Evolutionary conservation across 1,284 basidiomycete genomes (phyloP), one percentile per base, ranked within the genome.

Genomic region (Puccinia polysora): DNA sequence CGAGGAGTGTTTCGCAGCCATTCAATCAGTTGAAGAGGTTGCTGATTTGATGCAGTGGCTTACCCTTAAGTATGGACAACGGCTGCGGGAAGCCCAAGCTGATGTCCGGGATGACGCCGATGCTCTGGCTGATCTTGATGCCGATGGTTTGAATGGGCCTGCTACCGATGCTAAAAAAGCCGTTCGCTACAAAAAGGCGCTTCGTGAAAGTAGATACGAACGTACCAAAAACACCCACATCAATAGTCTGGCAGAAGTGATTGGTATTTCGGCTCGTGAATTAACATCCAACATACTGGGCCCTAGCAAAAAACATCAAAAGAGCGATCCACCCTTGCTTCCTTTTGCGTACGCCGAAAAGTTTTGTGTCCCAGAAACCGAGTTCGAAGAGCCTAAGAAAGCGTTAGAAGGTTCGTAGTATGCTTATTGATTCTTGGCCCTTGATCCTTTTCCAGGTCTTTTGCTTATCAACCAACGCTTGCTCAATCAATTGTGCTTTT

Each of bases 11-110:
- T 90, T 83, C 20, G 78, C 80, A 20, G 78, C 81, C 74, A 78
- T 80, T 38, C 77, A 81, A 74, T 82, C 81, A 67, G 87, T 95
- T 49, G 96, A 98, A 80, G 86, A 91, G 75, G 89, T 96, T 12
- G 88, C 90, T 0, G 96, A 99, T 78, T 86, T 90, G 20, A 88
- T 89, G 0, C 94, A 96, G 77, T 99, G 92, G 91, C 81, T 99
- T 58, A 83, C 85, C 28, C 86, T 93, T 84, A 90, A 89, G 79
- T 91, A 93, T 74, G 80, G 82, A 3, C 76, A 78, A 23, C 79
- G 81, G 74, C 77, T 75, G 82, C 78, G 87, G 87, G 78, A 85
- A 86, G 77, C 87, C 87, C 80, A 88, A 86, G 78, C 85, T 86
- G 77, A 65, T 49, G 53, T 65, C 45, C 73, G 68, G 43, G 74